phyloP scores from a whole-genome alignment of 2,329 filamentous ascomycete species.

The Davidsoniella eucalypti region DNA sequence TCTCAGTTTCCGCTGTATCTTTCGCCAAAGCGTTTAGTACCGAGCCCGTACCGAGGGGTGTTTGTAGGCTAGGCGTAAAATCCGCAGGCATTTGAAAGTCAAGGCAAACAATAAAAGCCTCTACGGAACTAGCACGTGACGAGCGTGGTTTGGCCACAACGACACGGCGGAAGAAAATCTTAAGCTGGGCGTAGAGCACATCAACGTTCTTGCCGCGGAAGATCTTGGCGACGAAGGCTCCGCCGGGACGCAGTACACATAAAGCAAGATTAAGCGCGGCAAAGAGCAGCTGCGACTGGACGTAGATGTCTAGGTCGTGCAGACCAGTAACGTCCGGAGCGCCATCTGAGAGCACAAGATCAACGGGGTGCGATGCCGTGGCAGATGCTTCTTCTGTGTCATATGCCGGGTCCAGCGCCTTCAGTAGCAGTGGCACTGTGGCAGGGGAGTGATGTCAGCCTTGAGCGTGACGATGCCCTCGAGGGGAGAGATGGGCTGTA shows the following conservation, averaged over 20 bases:
- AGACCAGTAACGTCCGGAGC: conserved; percentile 93
- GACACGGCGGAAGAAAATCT: conserved; percentile 73
- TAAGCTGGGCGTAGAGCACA: conserved; percentile 81
- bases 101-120: conserved; percentile 91
- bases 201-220: conserved; percentile 94
- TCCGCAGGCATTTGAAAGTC: conserved; percentile 68
- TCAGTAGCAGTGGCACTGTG: conserved; percentile 75
- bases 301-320: conserved; percentile 95
- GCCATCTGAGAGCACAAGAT: conserved; percentile 87
- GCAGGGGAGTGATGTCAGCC: conserved; percentile 91
- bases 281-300: conserved; percentile 89
- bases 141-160: conserved; percentile 86
- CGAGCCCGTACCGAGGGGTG: conserved; percentile 51
- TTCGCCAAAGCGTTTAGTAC: conserved; percentile 4
- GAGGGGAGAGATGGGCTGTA: conserved; percentile 89
- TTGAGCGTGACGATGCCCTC: conserved; percentile 83
- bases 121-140: conserved; percentile 87
- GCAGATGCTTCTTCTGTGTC: conserved; percentile 25
- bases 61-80: conserved; percentile 59
- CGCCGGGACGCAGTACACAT: conserved; percentile 80
- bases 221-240: conserved; percentile 96
- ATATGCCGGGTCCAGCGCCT: conserved; percentile 62
- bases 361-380: conserved; percentile 60
- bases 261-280: conserved; percentile 85
- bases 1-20: conserved; percentile 21